phyloP scores from a whole-genome alignment of 1,284 basidiomycete genomes.

The Heterobasidion irregulare region DNA sequence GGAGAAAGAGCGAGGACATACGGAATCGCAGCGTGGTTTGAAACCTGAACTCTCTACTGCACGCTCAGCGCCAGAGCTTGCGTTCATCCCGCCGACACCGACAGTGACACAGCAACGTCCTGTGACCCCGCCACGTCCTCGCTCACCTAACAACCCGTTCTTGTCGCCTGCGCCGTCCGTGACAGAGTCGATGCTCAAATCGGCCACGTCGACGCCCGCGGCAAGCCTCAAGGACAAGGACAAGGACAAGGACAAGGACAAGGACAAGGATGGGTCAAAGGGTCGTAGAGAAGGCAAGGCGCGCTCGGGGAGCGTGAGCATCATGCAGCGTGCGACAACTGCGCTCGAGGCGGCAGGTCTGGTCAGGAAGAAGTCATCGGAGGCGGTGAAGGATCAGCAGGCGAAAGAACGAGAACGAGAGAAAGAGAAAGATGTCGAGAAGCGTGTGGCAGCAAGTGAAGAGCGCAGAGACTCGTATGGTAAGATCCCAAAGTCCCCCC shows the following conservation, averaged over 20 bases:
- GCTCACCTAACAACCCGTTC: slow-evolving; percentile 36
- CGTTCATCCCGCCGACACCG: slow-evolving; percentile 69
- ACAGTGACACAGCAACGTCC: slow-evolving; percentile 34
- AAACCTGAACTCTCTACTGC: slow-evolving; percentile 5
- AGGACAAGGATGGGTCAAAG: slow-evolving; percentile 29
- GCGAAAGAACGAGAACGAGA: slow-evolving; percentile 36
- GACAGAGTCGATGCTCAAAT: slow-evolving; percentile 38
- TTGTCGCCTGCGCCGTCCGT: slow-evolving; percentile 57
- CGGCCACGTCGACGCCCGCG: slow-evolving; percentile 55
- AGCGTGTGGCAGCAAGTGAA: slow-evolving; percentile 36
- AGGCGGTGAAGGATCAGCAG: slow-evolving; percentile 56
- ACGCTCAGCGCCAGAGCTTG: slow-evolving; percentile 44
- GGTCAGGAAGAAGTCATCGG: slow-evolving; percentile 72
- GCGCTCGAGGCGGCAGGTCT: slow-evolving; percentile 76
- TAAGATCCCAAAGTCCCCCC: slow-evolving; percentile 63
- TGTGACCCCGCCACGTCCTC: slow-evolving; percentile 45
- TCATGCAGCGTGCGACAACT: slow-evolving; percentile 89
- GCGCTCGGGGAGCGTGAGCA: slow-evolving; percentile 81
- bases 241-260: slow-evolving; percentile 20
- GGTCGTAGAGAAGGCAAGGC: slow-evolving; percentile 39
- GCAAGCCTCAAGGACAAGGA: slow-evolving; percentile 38
- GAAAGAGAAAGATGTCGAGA: slow-evolving; percentile 29
- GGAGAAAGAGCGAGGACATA: not conserved
- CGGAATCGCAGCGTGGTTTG: not conserved
- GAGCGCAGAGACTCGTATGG: slow-evolving; percentile 58